Evolutionary conservation across 495 filamentous ascomycete species (phyloP).

Genomic region (Melanomma pulvis-pyrius): DNA sequence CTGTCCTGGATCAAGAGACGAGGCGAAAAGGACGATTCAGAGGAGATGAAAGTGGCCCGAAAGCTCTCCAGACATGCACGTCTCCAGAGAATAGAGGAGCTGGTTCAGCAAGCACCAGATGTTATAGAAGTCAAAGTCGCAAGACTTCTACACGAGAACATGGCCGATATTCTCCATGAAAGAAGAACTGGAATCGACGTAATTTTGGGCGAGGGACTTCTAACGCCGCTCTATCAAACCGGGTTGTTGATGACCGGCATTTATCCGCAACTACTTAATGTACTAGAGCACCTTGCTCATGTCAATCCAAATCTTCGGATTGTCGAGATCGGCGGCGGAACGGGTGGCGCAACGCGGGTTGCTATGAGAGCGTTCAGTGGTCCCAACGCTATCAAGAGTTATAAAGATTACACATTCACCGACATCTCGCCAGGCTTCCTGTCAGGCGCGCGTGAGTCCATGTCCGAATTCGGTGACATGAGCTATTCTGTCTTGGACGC

Average conservation of each 20-base stretch:
- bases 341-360: conserved; percentile 3
- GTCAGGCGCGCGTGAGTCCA: neutral
- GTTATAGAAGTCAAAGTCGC: neutral
- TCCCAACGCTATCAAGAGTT: neutral
- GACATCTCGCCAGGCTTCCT: conserved; percentile 20
- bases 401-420: conserved; percentile 24
- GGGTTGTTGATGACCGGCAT: too few species aligned
- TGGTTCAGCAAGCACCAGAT: too few species aligned
- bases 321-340: conserved; percentile 18
- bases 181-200: too few species aligned
- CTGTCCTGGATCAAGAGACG: too few species aligned
- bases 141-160: conserved; percentile 5
- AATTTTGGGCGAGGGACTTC: too few species aligned
- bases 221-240: too few species aligned
- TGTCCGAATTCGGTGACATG: neutral
- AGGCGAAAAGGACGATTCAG: too few species aligned
- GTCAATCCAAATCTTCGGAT: conserved; percentile 12
- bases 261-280: conserved; percentile 16
- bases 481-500: conserved; percentile 21
- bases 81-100: too few species aligned
- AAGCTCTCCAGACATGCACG: too few species aligned
- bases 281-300: conserved; percentile 3
- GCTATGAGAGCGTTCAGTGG: neutral
- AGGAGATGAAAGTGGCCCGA: too few species aligned
- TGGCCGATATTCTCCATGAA: conserved; percentile 5